These are phyloP conservation scores for Arthrobotrys sinensis DNA, from an alignment of 2,329 filamentous ascomycete genomes.

Conservation along the genomic window DNA sequence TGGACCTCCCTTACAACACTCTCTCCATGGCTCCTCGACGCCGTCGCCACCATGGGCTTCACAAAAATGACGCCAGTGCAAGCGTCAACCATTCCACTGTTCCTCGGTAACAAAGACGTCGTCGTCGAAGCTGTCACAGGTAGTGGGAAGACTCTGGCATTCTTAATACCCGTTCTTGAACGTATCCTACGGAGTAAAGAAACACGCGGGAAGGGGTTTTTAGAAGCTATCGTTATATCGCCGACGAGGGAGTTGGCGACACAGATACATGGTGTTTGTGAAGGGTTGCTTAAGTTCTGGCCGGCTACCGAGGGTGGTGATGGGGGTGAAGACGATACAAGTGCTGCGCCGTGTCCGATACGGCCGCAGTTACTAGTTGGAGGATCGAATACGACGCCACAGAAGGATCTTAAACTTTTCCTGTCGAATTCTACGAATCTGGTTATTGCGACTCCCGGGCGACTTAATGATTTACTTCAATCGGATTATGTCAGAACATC, in stretches of 20 bases:
- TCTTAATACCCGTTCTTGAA: slow-evolving; percentile 86
- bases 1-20: slow-evolving; percentile 81
- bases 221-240: slow-evolving; percentile 91
- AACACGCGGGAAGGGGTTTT: slow-evolving; percentile 81
- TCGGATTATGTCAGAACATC: slow-evolving; percentile 90
- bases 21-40: slow-evolving; percentile 88
- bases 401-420: slow-evolving; percentile 89
- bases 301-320: slow-evolving; percentile 67
- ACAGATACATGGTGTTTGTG: slow-evolving; percentile 87
- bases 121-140: slow-evolving; percentile 94
- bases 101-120: slow-evolving; percentile 90
- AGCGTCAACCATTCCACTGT: slow-evolving; percentile 88
- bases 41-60: slow-evolving; percentile 87
- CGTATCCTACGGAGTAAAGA: slow-evolving; percentile 76
- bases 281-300: slow-evolving; percentile 83
- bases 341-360: slow-evolving; percentile 67
- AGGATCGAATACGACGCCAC: slow-evolving; percentile 80
- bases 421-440: slow-evolving; percentile 88
- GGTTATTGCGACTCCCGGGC: slow-evolving; percentile 89
- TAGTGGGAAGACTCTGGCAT: slow-evolving; percentile 90
- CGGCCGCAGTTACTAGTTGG: slow-evolving; percentile 91
- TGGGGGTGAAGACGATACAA: slow-evolving; percentile 47
- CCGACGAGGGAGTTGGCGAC: slow-evolving; percentile 89
- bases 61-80: slow-evolving; percentile 93
- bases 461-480: slow-evolving; percentile 86